A percentile compares a stretch with the other conserved stretches of the same genome.
Evolutionary conservation across 768 basidiomycete species (phyloP).

Genomic region (Paxillus involutus): DNA sequence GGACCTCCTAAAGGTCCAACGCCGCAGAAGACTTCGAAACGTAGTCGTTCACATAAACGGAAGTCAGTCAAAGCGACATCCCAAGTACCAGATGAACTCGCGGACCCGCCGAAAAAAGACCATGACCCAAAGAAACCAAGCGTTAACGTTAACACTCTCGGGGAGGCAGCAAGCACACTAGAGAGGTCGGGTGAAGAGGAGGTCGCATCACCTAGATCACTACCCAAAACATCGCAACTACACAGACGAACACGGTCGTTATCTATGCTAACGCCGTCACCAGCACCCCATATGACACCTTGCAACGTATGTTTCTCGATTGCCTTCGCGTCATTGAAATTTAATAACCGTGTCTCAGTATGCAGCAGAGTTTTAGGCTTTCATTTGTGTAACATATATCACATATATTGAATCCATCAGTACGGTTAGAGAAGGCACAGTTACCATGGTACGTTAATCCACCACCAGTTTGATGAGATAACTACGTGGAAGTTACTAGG

Average conservation of each 20-base stretch:
- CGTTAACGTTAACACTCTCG: background rate
- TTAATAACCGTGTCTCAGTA: constrained; percentile 14
- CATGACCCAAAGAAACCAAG: background rate
- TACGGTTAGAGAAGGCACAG: too few relatives aligned
- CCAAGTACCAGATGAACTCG: background rate
- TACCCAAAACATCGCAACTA: constrained; percentile 8
- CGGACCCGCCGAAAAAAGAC: background rate
- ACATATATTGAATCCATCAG: background rate
- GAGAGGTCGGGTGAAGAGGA: background rate
- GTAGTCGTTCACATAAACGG: constrained; percentile 6
- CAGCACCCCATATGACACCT: constrained; percentile 7
- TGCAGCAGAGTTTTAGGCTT: constrained; percentile 24
- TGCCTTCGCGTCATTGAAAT: background rate
- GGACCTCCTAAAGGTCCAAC: background rate
- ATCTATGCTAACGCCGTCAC: constrained; percentile 23
- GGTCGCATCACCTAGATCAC: background rate
- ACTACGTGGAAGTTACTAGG: too few relatives aligned
- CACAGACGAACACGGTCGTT: constrained; percentile 29
- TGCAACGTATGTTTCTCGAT: constrained; percentile 13
- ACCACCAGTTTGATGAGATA: too few relatives aligned
- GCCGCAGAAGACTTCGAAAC: background rate
- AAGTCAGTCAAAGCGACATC: constrained; percentile 5
- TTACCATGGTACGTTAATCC: too few relatives aligned
- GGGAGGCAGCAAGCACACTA: background rate
- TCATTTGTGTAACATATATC: background rate